A percentile compares a stretch with the other conserved stretches of the same genome.
phyloP scores from a whole-genome alignment of 768 basidiomycete species.

The Coprinopsis sp. region DNA sequence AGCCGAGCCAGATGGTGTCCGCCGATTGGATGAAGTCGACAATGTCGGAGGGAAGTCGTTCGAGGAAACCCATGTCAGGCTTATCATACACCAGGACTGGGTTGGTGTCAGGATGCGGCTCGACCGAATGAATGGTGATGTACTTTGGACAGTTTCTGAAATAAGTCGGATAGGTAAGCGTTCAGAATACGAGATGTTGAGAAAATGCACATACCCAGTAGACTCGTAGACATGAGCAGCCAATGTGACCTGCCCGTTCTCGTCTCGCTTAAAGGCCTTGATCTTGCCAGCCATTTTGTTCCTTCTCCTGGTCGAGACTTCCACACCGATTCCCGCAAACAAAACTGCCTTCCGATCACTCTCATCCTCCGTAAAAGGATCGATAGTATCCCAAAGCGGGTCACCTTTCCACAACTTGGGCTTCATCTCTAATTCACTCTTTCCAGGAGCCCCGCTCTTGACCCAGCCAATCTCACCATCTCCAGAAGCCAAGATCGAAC shows the following conservation, averaged over 20 bases:
- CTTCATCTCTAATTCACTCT: conserved; percentile 35
- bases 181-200: neutral
- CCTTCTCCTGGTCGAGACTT: conserved; percentile 50
- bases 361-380: conserved; percentile 13
- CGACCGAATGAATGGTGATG: conserved; percentile 52
- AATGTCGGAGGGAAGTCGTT: conserved; percentile 45
- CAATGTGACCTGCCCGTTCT: conserved; percentile 18
- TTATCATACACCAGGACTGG: conserved; percentile 35
- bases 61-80: conserved; percentile 26
- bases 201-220: conserved; percentile 41
- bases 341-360: conserved; percentile 28
- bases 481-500: conserved; percentile 45
- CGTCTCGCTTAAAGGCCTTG: conserved; percentile 22
- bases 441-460: conserved; percentile 23
- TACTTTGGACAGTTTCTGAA: conserved; percentile 67
- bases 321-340: conserved; percentile 56
- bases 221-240: conserved; percentile 50
- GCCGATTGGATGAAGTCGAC: conserved; percentile 42
- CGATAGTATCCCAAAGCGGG: conserved; percentile 40
- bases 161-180: neutral
- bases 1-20: conserved; percentile 55
- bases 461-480: conserved; percentile 47
- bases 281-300: conserved; percentile 58
- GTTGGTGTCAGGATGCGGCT: conserved; percentile 34
- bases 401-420: conserved; percentile 51